Base-by-base conservation (phyloP, 139 green algal species). In the Chlamydomonas sp. region DNA sequence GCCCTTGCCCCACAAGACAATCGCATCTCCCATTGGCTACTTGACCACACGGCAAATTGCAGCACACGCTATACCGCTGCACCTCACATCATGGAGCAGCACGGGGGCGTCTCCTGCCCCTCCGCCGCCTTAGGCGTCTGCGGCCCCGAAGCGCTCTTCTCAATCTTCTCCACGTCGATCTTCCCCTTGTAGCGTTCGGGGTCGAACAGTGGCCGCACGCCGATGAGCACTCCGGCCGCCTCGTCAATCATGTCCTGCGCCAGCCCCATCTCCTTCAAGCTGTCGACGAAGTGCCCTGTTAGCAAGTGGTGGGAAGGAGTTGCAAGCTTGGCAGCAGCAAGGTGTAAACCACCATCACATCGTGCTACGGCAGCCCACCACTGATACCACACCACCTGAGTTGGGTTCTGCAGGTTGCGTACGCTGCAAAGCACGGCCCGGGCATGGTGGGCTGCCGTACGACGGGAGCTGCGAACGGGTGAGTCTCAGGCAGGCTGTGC, bases 91-190 rank as follows among this genome's bases (percentile, higher is more conserved):
- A 87, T 80, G 14, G 31, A 12, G 72, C 83, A 87, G 83, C 83
- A 87, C 18, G 61, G 31, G 4, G 83, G 83, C 6, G 83, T 17
- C 8, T 80, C 83, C 20, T 79, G 20, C 7, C 61, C 61, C 12
- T 63, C 63, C 15, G 59, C 4, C 12, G 31, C 20, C 71, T 80
- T 80, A 15, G n/a, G 5, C 31, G 31, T 49, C 61, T 87, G 72
- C 0, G 72, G 73, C 71, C 15, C 15, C 5, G 31, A 75, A 7
- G 84, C 84, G 3, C 63, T 62, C 84, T 88, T 88, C 58, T 88
- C 75, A 10, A 88, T 83, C 64, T 88, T 88, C 64, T 88, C 84
- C 84, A 88, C 84, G 17, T 88, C 84, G 5, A 88, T 83, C 57
- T 88, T 88, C 75, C 84, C 83, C n/a, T 81, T 88, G 63, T 88